These are phyloP conservation scores for Lasiodiplodia gonubiensis DNA, from an alignment of 2,329 filamentous ascomycete species.

Conservation along the genomic window DNA sequence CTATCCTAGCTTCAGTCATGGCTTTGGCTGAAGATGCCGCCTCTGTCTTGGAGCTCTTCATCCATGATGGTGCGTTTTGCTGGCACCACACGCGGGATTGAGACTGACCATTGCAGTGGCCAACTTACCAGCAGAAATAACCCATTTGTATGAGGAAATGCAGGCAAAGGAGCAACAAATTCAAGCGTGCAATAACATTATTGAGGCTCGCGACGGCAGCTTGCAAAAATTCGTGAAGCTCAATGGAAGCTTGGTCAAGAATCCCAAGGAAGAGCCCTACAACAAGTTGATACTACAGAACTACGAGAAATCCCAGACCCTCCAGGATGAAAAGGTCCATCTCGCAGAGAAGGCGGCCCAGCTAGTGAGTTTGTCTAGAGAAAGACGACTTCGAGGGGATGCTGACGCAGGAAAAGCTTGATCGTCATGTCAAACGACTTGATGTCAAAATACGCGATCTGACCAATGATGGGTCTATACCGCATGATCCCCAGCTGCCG, in stretches of 20 bases:
- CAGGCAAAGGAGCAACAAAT: constrained; percentile 78
- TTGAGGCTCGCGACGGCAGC: constrained; percentile 73
- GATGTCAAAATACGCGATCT: constrained; percentile 67
- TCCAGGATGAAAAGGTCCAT: constrained; percentile 76
- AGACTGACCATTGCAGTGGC: constrained; percentile 57
- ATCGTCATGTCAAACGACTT: constrained; percentile 67
- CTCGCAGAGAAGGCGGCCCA: constrained; percentile 69
- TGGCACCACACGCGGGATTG: neutral
- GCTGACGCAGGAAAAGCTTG: constrained; percentile 49
- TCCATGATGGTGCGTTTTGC: constrained; percentile 62
- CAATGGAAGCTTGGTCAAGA: constrained; percentile 73
- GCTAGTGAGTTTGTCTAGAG: constrained; percentile 60
- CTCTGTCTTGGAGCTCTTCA: constrained; percentile 78
- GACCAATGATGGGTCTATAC: constrained; percentile 63
- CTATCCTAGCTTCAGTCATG: constrained; percentile 34
- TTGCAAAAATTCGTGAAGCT: constrained; percentile 82
- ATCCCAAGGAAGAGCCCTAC: constrained; percentile 76
- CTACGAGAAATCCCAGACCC: constrained; percentile 70
- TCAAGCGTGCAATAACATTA: constrained; percentile 69
- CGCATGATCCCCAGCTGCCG: constrained; percentile 64
- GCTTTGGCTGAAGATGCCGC: constrained; percentile 64
- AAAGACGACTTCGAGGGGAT: neutral
- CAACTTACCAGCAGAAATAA: constrained; percentile 81
- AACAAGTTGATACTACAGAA: constrained; percentile 70
- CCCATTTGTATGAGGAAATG: constrained; percentile 83